These are phyloP conservation scores for Hypomontagnella submonticulosa DNA, from an alignment of 495 filamentous ascomycete species.

Conservation along the genomic window DNA sequence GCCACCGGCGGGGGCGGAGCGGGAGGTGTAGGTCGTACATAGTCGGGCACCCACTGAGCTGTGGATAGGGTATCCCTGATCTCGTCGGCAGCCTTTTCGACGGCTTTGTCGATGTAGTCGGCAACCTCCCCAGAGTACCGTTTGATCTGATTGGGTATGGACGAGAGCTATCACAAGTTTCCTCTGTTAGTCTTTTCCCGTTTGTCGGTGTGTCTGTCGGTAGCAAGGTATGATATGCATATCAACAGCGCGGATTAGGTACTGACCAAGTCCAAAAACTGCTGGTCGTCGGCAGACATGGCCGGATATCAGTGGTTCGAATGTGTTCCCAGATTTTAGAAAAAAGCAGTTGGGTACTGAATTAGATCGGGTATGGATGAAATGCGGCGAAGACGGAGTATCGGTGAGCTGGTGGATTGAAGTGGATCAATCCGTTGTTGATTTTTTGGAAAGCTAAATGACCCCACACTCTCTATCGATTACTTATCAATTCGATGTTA, in stretches of 20 bases:
- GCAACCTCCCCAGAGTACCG: constrained; percentile 72
- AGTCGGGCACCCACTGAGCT: constrained; percentile 75
- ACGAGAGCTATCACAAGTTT: constrained; percentile 67
- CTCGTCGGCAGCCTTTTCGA: constrained; percentile 72
- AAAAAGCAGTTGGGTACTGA: background rate
- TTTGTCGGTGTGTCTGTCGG: constrained; percentile 18
- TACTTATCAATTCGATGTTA: constrained; percentile 6
- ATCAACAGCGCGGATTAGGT: constrained; percentile 6
- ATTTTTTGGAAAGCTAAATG: background rate
- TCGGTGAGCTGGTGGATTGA: constrained; percentile 13
- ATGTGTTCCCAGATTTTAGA: constrained; percentile 6
- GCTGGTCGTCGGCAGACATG: constrained; percentile 73
- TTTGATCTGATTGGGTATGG: constrained; percentile 76
- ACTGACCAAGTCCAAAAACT: constrained; percentile 70
- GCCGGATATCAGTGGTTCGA: constrained; percentile 11
- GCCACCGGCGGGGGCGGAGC: constrained; percentile 56
- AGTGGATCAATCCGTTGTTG: constrained; percentile 7
- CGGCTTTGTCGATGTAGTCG: constrained; percentile 78
- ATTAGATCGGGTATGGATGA: constrained; percentile 21
- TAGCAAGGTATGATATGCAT: constrained; percentile 3
- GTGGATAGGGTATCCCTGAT: constrained; percentile 71
- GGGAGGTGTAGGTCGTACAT: constrained; percentile 68
- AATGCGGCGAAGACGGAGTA: constrained; percentile 16
- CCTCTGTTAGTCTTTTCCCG: constrained; percentile 23
- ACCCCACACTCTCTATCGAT: constrained; percentile 5